Percentiles rank a stretch among this genome's conserved stretches.
Conservation (phyloP, 2,329 filamentous ascomycete species). For the Chalara sp. region DNA sequence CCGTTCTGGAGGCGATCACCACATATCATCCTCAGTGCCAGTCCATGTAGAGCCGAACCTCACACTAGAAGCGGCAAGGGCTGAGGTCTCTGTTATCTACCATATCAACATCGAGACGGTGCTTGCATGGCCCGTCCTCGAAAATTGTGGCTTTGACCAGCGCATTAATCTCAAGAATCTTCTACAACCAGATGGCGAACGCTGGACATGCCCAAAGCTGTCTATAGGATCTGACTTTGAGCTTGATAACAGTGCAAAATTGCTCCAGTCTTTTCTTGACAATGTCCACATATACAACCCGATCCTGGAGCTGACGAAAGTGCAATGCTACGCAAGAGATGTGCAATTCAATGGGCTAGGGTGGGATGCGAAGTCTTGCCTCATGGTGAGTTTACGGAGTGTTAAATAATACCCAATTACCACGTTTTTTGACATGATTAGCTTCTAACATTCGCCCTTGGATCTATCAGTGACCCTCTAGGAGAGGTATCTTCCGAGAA, state of each 20-base stretch:
- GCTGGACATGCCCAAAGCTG: neutral
- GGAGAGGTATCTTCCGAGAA: neutral
- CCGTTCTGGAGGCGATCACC: slow-evolving; percentile 1
- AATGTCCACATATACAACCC: slow-evolving; percentile 46
- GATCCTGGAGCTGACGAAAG: slow-evolving; percentile 36
- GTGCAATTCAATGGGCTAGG: slow-evolving; percentile 13
- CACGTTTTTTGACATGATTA: neutral
- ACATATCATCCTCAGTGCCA: neutral
- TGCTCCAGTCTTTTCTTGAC: slow-evolving; percentile 32
- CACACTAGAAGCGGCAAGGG: slow-evolving; percentile 1
- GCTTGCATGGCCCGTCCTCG: slow-evolving; percentile 19
- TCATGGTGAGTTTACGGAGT: slow-evolving; percentile 2
- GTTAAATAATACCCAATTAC: neutral
- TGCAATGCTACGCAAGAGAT: slow-evolving; percentile 5
- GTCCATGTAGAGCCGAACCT: neutral
- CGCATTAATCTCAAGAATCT: slow-evolving; percentile 13
- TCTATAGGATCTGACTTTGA: neutral
- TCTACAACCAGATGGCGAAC: slow-evolving; percentile 3
- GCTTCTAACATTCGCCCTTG: slow-evolving; percentile 12
- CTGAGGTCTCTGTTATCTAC: slow-evolving; percentile 2
- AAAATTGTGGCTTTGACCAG: slow-evolving; percentile 17
- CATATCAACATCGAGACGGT: slow-evolving; percentile 11
- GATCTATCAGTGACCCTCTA: slow-evolving; percentile 4
- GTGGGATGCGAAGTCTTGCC: slow-evolving; percentile 16
- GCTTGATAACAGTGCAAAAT: neutral